Evolutionary conservation across 306 rosid species (phyloP).

Genomic region (Cucumis hystrix): DNA sequence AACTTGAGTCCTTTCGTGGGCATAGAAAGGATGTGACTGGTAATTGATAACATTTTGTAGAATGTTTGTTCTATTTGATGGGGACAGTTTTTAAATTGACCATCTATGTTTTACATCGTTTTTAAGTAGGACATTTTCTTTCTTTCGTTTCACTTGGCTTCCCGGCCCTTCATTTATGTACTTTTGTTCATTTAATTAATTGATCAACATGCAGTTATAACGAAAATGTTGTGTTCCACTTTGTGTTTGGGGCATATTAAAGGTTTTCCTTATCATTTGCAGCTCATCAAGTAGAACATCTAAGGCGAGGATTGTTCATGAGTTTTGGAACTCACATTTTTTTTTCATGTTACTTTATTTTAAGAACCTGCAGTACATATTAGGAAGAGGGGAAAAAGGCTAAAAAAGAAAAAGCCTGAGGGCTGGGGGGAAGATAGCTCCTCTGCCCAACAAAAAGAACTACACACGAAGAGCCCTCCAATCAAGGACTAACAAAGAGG

Average conservation of each 20-base stretch:
- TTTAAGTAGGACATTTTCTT: neutral
- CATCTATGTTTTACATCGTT: neutral
- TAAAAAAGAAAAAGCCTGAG: neutral
- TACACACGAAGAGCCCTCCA: neutral
- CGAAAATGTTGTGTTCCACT: neutral
- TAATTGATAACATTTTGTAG: constrained; percentile 18
- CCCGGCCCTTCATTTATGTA: neutral
- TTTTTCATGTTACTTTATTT: too few species aligned
- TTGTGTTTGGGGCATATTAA: neutral
- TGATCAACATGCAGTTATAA: neutral
- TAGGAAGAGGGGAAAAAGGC: neutral
- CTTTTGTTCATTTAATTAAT: neutral
- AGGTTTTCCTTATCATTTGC: neutral
- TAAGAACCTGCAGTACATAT: neutral
- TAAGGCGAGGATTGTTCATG: constrained; percentile 5
- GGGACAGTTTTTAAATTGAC: neutral
- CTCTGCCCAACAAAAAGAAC: neutral
- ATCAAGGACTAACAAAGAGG: neutral
- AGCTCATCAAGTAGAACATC: neutral
- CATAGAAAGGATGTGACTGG: constrained; percentile 93
- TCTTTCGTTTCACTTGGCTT: neutral
- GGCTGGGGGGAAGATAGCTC: neutral
- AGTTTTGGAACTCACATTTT: neutral
- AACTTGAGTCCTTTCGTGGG: constrained; percentile 96
- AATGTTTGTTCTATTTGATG: neutral